Conservation (phyloP, 345 rosid species). For the Eucalyptus marginata region DNA sequence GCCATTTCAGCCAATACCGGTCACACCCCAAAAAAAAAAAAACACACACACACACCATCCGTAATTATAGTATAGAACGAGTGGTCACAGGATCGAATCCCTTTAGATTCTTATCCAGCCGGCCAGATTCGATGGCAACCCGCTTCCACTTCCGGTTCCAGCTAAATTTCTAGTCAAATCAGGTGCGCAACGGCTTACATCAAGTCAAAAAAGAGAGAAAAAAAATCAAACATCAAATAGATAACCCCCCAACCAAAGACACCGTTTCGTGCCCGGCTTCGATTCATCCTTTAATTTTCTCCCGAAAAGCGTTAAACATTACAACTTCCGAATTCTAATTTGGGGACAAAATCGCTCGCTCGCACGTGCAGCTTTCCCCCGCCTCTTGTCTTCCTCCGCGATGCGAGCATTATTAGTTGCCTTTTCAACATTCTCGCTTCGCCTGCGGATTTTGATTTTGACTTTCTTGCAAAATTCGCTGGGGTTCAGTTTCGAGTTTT, state of each 20-base stretch:
- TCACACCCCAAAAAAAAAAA: neutral
- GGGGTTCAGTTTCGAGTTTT: neutral
- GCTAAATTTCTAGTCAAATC: neutral
- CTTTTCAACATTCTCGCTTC: neutral
- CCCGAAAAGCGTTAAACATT: neutral
- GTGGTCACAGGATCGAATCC: neutral
- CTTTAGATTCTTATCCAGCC: neutral
- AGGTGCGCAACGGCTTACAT: neutral
- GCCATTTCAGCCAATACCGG: neutral
- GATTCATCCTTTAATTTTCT: neutral
- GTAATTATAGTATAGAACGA: neutral
- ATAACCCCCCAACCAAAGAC: neutral
- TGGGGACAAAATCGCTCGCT: neutral
- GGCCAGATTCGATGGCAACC: neutral
- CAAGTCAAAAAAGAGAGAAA: accelerated
- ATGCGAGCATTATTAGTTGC: neutral
- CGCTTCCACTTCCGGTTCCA: neutral
- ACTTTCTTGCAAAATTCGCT: neutral
- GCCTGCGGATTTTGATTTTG: neutral
- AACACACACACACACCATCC: neutral
- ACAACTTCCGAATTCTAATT: neutral
- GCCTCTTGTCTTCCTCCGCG: neutral
- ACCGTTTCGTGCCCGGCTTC: neutral
- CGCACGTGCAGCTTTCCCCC: neutral
- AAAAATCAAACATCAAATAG: neutral